Percentiles rank a stretch among this genome's conserved stretches.
phyloP scores from a whole-genome alignment of 2,329 filamentous ascomycete genomes.

The Aspergillus transmontanensis region DNA sequence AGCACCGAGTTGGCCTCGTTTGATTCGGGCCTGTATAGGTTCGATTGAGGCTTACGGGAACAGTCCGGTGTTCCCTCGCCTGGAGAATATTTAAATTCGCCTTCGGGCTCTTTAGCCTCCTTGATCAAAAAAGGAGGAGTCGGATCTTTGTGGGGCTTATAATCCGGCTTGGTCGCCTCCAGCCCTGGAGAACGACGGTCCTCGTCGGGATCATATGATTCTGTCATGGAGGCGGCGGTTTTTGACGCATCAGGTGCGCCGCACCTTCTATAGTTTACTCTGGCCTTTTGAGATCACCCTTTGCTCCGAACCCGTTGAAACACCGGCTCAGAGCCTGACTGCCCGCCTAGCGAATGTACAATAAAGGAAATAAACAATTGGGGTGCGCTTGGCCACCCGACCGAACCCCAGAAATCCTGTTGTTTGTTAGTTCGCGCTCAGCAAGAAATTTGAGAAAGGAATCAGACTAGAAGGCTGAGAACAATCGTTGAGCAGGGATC shows the following conservation, averaged over 20 bases:
- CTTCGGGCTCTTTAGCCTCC: slow-evolving; percentile 21
- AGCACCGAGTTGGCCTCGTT: slow-evolving; percentile 65
- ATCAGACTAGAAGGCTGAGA: background rate
- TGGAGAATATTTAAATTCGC: slow-evolving; percentile 24
- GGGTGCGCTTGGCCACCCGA: background rate
- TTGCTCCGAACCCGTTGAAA: background rate
- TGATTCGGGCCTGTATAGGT: slow-evolving; percentile 41
- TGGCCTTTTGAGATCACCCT: slow-evolving; percentile 5
- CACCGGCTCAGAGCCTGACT: background rate
- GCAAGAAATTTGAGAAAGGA: background rate
- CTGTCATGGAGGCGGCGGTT: slow-evolving; percentile 38
- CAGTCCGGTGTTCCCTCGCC: slow-evolving; percentile 35
- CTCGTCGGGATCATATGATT: slow-evolving; percentile 46
- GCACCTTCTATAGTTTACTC: slow-evolving; percentile 9
- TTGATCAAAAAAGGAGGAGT: slow-evolving; percentile 39
- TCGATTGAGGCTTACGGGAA: slow-evolving; percentile 40
- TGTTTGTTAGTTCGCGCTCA: background rate
- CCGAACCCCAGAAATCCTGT: background rate
- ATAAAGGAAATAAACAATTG: background rate
- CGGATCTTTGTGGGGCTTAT: slow-evolving; percentile 29
- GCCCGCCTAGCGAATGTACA: background rate
- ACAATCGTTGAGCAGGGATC: background rate
- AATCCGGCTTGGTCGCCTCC: slow-evolving; percentile 32
- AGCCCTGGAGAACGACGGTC: slow-evolving; percentile 42
- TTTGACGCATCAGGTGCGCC: slow-evolving; percentile 32